Evolutionary conservation across 805 yeast genomes (phyloP).

Genomic region (Saccharomycopsis microspora): DNA sequence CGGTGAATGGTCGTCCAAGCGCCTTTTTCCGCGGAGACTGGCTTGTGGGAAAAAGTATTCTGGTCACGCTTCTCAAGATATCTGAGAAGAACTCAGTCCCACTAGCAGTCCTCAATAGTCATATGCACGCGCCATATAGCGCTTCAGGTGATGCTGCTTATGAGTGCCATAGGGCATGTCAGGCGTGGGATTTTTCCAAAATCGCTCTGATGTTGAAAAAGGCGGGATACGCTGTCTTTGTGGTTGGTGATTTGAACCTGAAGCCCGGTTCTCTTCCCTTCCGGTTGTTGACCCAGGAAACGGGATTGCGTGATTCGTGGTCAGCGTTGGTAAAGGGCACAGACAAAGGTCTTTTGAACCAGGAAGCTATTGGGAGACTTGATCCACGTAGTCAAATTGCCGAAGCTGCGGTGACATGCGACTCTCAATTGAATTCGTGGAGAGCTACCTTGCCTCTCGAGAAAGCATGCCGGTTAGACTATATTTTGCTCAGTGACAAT

Average conservation of each 20-base stretch:
- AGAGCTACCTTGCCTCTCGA: constrained; percentile 36
- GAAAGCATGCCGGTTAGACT: constrained; percentile 85
- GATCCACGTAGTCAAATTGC: constrained; percentile 51
- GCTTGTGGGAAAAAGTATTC: constrained; percentile 88
- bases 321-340: constrained; percentile 31
- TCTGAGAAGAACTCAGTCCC: constrained; percentile 35
- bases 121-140: constrained; percentile 96
- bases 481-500: constrained; percentile 62
- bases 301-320: constrained; percentile 76
- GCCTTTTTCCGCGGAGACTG: constrained; percentile 95
- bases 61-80: constrained; percentile 58
- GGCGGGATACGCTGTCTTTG: constrained; percentile 76
- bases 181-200: constrained; percentile 90
- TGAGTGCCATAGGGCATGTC: constrained; percentile 81
- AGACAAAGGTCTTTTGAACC: constrained; percentile 7
- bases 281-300: constrained; percentile 55
- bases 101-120: constrained; percentile 78
- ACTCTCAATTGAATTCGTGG: constrained; percentile 83
- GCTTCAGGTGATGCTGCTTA: constrained; percentile 78
- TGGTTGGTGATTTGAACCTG: constrained; percentile 90
- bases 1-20: constrained; percentile 87
- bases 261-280: constrained; percentile 80
- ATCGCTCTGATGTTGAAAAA: constrained; percentile 46
- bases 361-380: constrained; percentile 32
- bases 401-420: constrained; percentile 82